Evolutionary conservation across 2,329 filamentous ascomycete genomes (phyloP), one percentile per base, ranked within the genome.

Genomic region (Pestalotiopsis fici): DNA sequence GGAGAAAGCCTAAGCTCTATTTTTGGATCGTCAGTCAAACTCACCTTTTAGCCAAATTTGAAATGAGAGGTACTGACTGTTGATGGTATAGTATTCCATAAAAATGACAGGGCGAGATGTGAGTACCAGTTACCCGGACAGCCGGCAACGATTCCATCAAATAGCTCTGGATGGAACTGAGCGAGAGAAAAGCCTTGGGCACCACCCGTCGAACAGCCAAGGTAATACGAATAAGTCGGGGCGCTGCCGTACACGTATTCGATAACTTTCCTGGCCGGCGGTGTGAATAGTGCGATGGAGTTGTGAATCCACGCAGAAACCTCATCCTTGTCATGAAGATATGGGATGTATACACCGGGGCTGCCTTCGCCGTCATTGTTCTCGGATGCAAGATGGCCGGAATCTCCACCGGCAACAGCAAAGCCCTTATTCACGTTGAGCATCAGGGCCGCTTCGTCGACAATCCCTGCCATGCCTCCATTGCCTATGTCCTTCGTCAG

Each of bases 171-270:
- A 65, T 82, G 77, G 18, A 72, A 78, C 63, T 82, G 78, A 2
- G 79, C 79, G n/a, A 80, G 70, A 28, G 81, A 78, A 67, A 79
- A 80, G 0, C 79, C 81, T 72, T 83, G 80, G 6, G 77, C 77
- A 9, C 81, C 81, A 7, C 80, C 81, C 3, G 80, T 82, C 0
- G 77, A 80, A 62, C 80, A 83, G 5, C 81, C 81, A 28, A 72
- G 69, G 67, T 82, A 83, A 68, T 82, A 83, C 9, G 74, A 78
- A 55, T 79, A 74, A 3, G 66, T 72, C 3, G 78, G 74, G 13
- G 67, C 43, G 54, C 67, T 50, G 6, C 69, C 69, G 65, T 83
- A 83, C 68, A 79, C 82, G 18, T 65, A 60, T 4, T 71, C 67
- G 6, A 74, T 72, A 23, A 82, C 66, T 1, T 68, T 69, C 25